Percentiles rank a stretch among this genome's conserved stretches.
These are phyloP conservation scores for Chaetomiaceae sp. DNA, from an alignment of 2,329 filamentous ascomycete species.

Conservation along the genomic window DNA sequence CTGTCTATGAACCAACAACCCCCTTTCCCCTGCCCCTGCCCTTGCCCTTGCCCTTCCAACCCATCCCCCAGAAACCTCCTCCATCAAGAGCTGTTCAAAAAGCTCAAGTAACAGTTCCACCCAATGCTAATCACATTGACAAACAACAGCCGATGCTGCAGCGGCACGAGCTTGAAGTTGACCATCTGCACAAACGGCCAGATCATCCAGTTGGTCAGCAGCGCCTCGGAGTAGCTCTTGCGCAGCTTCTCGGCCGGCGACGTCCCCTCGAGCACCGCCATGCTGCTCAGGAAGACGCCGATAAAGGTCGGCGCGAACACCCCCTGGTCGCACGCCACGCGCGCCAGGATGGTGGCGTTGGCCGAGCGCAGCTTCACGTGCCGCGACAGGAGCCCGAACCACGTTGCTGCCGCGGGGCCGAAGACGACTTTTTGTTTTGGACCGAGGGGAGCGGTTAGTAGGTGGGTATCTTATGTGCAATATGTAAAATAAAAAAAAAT, in stretches of 20 bases:
- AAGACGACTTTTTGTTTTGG: conserved; percentile 61
- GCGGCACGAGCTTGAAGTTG: conserved; percentile 84
- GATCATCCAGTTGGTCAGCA: conserved; percentile 79
- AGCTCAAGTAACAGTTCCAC: conserved; percentile 63
- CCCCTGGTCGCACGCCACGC: conserved; percentile 75
- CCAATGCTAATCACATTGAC: conserved; percentile 75
- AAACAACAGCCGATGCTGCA: conserved; percentile 77
- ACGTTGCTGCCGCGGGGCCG: conserved; percentile 80
- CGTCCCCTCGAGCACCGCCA: conserved; percentile 75
- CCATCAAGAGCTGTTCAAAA: conserved; percentile 48
- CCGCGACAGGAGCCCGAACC: conserved; percentile 76
- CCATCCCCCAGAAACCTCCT: background rate
- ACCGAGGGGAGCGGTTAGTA: too few species aligned
- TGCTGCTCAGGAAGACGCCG: conserved; percentile 73
- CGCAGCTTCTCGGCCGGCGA: conserved; percentile 61
- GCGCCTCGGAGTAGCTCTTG: conserved; percentile 64
- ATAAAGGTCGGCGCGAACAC: conserved; percentile 83
- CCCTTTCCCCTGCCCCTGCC: background rate
- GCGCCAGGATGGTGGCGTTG: conserved; percentile 68
- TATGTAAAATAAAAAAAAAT: background rate
- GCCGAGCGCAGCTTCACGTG: conserved; percentile 59
- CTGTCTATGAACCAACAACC: conserved; percentile 3
- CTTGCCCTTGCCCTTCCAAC: background rate
- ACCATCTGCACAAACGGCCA: conserved; percentile 82
- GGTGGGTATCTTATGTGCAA: too few species aligned